Conservation (phyloP, 345 rosid genomes). For the Iberis pinnata region DNA sequence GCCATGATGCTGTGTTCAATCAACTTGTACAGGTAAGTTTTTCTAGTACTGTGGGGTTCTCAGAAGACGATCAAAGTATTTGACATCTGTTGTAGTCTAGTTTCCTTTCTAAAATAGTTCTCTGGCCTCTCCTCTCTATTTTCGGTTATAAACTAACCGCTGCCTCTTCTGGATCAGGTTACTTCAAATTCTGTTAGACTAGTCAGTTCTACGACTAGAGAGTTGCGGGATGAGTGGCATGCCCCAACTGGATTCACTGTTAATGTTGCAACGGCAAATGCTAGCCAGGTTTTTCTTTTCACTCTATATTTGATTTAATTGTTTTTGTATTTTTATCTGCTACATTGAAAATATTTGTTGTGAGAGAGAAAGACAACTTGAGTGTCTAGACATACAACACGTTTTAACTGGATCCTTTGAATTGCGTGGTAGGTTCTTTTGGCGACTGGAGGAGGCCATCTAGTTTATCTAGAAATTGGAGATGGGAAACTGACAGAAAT, state of each 20-base stretch:
- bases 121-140: slow-evolving; percentile 12
- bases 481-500: slow-evolving; percentile 64
- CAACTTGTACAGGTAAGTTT: slow-evolving; percentile 88
- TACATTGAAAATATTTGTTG: neutral
- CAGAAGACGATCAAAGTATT: slow-evolving; percentile 2
- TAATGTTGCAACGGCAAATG: slow-evolving; percentile 95
- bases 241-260: slow-evolving; percentile 75
- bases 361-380: neutral
- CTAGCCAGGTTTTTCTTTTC: slow-evolving; percentile 65
- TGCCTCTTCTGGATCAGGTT: slow-evolving; percentile 44
- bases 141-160: slow-evolving; percentile 2
- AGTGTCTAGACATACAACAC: neutral
- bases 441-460: slow-evolving; percentile 96
- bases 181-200: slow-evolving; percentile 88
- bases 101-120: neutral
- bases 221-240: slow-evolving; percentile 67
- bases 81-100: slow-evolving; percentile 6
- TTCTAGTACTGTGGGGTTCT: slow-evolving; percentile 1
- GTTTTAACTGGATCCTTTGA: no score
- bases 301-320: slow-evolving; percentile 1
- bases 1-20: slow-evolving; percentile 88
- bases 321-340: neutral
- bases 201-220: slow-evolving; percentile 69
- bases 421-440: slow-evolving; percentile 57
- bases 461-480: slow-evolving; percentile 90